Evolutionary conservation across 371 early-diverging fungal genomes (phyloP).

Genomic region (Dinochytrium kinnereticum): DNA sequence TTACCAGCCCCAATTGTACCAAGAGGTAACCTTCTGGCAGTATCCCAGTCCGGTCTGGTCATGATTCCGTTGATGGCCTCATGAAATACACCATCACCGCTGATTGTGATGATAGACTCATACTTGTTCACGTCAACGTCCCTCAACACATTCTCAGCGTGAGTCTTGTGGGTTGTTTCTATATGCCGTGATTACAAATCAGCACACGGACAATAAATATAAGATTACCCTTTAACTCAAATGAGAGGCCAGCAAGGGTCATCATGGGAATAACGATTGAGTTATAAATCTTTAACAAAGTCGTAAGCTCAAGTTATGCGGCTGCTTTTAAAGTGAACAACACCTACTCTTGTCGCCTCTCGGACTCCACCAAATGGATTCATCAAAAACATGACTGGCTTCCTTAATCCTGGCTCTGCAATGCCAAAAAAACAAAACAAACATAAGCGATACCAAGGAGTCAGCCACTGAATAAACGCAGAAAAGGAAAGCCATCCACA

Average conservation of each 20-base stretch:
- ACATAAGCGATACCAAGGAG: neutral
- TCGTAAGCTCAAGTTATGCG: neutral
- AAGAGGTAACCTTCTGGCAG: conserved; percentile 63
- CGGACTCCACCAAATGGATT: conserved; percentile 82
- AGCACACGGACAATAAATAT: neutral
- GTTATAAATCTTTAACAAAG: conserved; percentile 53
- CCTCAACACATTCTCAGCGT: conserved; percentile 71
- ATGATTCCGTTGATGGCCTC: conserved; percentile 79
- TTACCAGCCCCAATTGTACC: conserved; percentile 60
- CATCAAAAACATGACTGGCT: conserved; percentile 54
- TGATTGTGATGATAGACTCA: conserved; percentile 68
- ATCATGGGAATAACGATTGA: conserved; percentile 69
- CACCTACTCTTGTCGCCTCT: conserved; percentile 50
- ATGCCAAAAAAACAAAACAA: neutral
- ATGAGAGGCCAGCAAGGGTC: conserved; percentile 62
- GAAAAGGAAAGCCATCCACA: no score
- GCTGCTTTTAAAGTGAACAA: neutral
- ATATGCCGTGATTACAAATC: conserved; percentile 30
- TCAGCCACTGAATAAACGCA: no score
- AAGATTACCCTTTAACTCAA: conserved; percentile 63
- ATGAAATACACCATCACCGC: conserved; percentile 84
- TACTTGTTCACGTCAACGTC: conserved; percentile 60
- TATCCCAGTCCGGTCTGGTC: conserved; percentile 65
- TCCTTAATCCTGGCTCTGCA: conserved; percentile 6
- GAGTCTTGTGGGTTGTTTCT: conserved; percentile 67